Conservation (phyloP, 2,329 filamentous ascomycete species). For the Arthroderma uncinatum region DNA sequence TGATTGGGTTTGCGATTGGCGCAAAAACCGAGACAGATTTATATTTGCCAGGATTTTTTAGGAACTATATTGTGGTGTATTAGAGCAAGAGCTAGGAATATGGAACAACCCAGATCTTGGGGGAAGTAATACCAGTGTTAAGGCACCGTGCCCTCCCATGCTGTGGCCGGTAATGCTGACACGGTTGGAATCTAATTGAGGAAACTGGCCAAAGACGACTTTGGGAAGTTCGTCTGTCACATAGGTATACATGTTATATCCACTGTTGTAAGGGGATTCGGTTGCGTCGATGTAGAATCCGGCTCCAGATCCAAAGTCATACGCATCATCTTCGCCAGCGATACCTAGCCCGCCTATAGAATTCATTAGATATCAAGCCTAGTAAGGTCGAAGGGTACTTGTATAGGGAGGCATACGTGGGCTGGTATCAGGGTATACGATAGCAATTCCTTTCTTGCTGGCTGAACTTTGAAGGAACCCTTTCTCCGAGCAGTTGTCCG, state of each 20-base stretch:
- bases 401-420: conserved; percentile 49
- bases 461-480: conserved; percentile 88
- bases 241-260: conserved; percentile 95
- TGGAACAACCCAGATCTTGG: background rate
- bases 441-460: conserved; percentile 68
- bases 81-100: background rate
- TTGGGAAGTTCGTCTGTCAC: conserved; percentile 77
- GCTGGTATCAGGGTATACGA: conserved; percentile 91
- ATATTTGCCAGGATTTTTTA: conserved; percentile 85
- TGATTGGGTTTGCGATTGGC: conserved; percentile 74
- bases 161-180: conserved; percentile 87
- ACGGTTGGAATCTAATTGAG: conserved; percentile 55
- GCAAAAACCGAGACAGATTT: conserved; percentile 82
- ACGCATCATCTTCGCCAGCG: conserved; percentile 72
- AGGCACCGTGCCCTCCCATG: conserved; percentile 93
- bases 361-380: background rate
- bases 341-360: conserved; percentile 59
- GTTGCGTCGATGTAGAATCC: conserved; percentile 92
- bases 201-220: conserved; percentile 60
- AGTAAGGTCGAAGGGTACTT: background rate
- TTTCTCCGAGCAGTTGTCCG: conserved; percentile 64
- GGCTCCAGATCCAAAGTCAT: conserved; percentile 84
- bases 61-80: conserved; percentile 43
- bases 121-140: conserved; percentile 53
- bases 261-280: conserved; percentile 56